These are phyloP conservation scores for Epichloe baconii DNA, from an alignment of 2,329 filamentous ascomycete genomes.

Conservation along the genomic window DNA sequence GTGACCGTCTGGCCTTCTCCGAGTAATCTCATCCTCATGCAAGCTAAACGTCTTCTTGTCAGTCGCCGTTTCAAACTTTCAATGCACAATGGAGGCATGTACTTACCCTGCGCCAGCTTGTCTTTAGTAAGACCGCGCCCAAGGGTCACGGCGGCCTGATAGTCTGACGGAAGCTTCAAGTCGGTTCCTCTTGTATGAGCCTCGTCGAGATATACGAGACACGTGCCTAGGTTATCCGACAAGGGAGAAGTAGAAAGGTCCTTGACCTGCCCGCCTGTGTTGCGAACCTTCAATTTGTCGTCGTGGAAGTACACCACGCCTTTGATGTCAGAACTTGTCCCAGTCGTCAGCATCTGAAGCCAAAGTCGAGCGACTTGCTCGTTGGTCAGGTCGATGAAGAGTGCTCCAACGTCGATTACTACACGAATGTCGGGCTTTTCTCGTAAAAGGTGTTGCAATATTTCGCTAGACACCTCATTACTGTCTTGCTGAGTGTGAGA, in stretches of 20 bases:
- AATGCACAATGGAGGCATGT: conserved; percentile 5
- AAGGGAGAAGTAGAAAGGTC: conserved; percentile 36
- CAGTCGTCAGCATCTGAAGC: no score
- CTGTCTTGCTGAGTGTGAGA: no score
- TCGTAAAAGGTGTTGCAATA: no score
- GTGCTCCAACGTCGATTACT: conserved; percentile 56
- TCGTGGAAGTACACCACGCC: conserved; percentile 42
- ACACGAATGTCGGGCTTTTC: neutral
- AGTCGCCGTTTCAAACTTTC: neutral
- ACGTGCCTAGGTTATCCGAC: conserved; percentile 37
- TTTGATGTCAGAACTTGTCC: neutral
- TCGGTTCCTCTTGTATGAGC: conserved; percentile 58
- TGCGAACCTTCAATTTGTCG: conserved; percentile 13
- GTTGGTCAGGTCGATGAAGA: conserved; percentile 35
- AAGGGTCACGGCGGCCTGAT: conserved; percentile 53
- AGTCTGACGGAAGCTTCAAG: conserved; percentile 41
- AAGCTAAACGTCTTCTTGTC: no score
- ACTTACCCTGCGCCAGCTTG: conserved; percentile 49
- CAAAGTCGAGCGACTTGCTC: no score
- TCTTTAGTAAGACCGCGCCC: conserved; percentile 55
- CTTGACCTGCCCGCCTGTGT: neutral
- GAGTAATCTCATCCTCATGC: no score
- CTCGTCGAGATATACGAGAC: conserved; percentile 56
- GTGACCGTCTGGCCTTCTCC: no score
- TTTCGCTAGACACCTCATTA: no score